A percentile compares a stretch with the other conserved stretches of the same genome.
These are phyloP conservation scores for Solidago caesia DNA, from an alignment of 129 eudicot genomes.

Conservation along the genomic window DNA sequence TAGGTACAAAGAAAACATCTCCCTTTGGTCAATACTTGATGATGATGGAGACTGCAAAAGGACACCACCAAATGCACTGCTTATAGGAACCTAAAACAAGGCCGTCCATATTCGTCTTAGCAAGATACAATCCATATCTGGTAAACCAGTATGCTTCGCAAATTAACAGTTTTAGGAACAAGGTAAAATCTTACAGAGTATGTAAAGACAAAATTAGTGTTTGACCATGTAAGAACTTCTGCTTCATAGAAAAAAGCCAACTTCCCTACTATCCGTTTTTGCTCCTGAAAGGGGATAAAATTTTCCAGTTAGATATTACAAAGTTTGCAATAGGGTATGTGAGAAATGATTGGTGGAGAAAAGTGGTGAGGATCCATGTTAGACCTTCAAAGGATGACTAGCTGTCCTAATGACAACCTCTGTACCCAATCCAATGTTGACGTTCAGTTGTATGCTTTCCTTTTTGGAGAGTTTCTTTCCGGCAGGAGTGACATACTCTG, in stretches of 20 bases:
- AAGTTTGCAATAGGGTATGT: background rate
- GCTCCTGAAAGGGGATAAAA: slow-evolving; percentile 45
- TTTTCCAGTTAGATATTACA: background rate
- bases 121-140: background rate
- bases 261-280: slow-evolving; percentile 54
- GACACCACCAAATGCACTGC: slow-evolving; percentile 51
- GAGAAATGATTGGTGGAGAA: background rate
- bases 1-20: slow-evolving; percentile 69
- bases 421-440: slow-evolving; percentile 58
- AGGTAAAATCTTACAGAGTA: slow-evolving; percentile 35
- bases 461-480: slow-evolving; percentile 81
- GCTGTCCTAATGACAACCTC: slow-evolving; percentile 56
- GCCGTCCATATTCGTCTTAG: slow-evolving; percentile 16
- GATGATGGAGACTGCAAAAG: slow-evolving; percentile 71
- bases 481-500: slow-evolving; percentile 88
- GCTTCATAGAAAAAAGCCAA: slow-evolving; percentile 65
- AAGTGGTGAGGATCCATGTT: background rate
- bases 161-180: background rate
- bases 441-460: slow-evolving; percentile 69
- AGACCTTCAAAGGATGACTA: slow-evolving; percentile 90
- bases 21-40: slow-evolving; percentile 52
- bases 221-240: slow-evolving; percentile 85
- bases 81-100: slow-evolving; percentile 53
- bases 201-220: slow-evolving; percentile 49
- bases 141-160: background rate